Percentiles rank a stretch among this genome's conserved stretches.
Evolutionary conservation across 768 basidiomycete species (phyloP).

Genomic region (Mycena haematopus): DNA sequence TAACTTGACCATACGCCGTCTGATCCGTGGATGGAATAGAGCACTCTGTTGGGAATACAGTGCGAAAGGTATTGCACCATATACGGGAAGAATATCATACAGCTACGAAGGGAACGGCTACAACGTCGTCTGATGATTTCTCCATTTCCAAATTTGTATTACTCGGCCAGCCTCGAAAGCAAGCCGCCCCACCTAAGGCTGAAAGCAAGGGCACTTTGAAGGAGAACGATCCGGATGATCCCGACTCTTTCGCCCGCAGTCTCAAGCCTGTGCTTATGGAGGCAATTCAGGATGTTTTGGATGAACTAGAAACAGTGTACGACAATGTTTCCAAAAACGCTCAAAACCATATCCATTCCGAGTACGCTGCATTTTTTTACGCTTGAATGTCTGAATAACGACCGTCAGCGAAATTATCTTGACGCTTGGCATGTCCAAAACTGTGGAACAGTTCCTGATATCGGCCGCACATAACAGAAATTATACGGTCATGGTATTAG

Average conservation of each 20-base stretch:
- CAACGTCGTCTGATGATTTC: conserved; percentile 51
- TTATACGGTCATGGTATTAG: conserved; percentile 95
- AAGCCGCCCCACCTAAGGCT: conserved; percentile 46
- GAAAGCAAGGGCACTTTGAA: conserved; percentile 65
- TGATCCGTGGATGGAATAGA: conserved; percentile 54
- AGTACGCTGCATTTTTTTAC: conserved; percentile 60
- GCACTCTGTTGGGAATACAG: conserved; percentile 93
- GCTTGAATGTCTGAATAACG: neutral
- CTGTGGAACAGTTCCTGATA: conserved; percentile 93
- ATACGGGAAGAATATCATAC: conserved; percentile 95
- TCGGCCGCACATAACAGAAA: conserved; percentile 88
- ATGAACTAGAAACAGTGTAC: conserved; percentile 95
- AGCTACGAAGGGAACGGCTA: conserved; percentile 59
- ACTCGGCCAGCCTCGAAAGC: conserved; percentile 74
- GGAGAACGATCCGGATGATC: conserved; percentile 77
- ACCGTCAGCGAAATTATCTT: conserved; percentile 85
- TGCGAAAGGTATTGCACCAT: conserved; percentile 90
- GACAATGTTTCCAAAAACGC: conserved; percentile 94
- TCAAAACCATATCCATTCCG: conserved; percentile 96
- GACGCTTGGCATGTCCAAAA: conserved; percentile 92
- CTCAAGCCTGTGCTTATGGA: conserved; percentile 96
- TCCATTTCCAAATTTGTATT: conserved; percentile 87
- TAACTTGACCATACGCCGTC: conserved; percentile 19
- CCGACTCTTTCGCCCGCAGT: conserved; percentile 75
- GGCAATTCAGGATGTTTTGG: conserved; percentile 94